A percentile compares a stretch with the other conserved stretches of the same genome.
phyloP scores from a whole-genome alignment of 2,329 filamentous ascomycete genomes.

The Sarocladiaceae sp. region DNA sequence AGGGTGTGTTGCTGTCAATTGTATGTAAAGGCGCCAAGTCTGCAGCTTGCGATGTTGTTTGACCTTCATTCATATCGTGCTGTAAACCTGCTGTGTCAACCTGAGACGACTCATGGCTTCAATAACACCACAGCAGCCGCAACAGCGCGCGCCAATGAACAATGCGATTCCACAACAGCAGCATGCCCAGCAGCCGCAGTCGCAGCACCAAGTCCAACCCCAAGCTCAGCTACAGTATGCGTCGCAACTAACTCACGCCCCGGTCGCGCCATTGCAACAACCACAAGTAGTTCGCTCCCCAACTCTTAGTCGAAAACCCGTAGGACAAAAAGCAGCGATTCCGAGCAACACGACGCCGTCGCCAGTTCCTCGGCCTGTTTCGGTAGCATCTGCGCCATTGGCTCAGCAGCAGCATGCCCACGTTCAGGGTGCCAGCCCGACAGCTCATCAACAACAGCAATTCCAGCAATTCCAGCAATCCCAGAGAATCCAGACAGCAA shows the following conservation, averaged over 20 bases:
- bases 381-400: not conserved
- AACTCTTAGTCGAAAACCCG: not conserved
- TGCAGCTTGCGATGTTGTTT: not conserved
- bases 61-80: not conserved
- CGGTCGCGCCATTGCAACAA: not conserved
- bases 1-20: not conserved
- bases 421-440: not conserved
- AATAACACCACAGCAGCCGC: not conserved
- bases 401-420: not conserved
- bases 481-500: not conserved
- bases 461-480: no score
- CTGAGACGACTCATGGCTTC: not conserved
- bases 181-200: not conserved
- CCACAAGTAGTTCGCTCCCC: not conserved
- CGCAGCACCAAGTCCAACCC: not conserved
- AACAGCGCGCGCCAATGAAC: not conserved
- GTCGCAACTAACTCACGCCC: not conserved
- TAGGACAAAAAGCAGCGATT: not conserved
- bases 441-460: not conserved
- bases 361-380: not conserved
- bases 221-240: conserved; percentile 3
- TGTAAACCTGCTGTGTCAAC: not conserved
- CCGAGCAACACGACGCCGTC: not conserved
- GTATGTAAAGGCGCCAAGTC: not conserved
- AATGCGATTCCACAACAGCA: conserved; percentile 2